Evolutionary conservation across 78 protist species (phyloP), one percentile per base, ranked within the genome.

Genomic region (Isochrysis galbana): DNA sequence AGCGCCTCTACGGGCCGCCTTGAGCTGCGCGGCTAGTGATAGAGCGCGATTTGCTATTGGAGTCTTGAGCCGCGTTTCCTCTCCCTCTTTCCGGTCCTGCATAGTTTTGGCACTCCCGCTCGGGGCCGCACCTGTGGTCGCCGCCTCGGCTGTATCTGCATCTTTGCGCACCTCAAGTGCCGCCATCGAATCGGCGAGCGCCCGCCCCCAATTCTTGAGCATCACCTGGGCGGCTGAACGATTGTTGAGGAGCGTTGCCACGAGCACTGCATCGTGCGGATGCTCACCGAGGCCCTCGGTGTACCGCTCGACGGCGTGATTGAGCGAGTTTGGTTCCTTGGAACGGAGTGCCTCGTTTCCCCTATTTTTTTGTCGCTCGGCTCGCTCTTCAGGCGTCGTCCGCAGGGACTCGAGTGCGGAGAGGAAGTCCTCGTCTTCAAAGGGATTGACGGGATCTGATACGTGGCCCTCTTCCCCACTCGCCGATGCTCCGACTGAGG

Each of bases 191-290:
- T 80, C 88, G 38, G 2, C 51, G 55, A 80, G 88, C 54, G 88
- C 54, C 17, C 36, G 34, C 25, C 88, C n/a, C n/a, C 3, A 44
- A 38, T 80, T 80, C 29, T 5, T 25, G 26, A 80, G 88, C 88
- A 19, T 11, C 29, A 14, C 1, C 61, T 80, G 88, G 39, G 55
- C 55, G 11, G 88, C 88, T 10, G 55, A 32, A 23, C 88, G 88
- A 51, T 80, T 80, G 38, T 23, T 36, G 55, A 80, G 88, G 29
- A 80, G 88, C 39, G 88, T 38, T n/a, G 88, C 88, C 61, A 14
- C 36, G 29, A 80, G 54, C 55, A 23, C 2, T 5, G 55, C 47
- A 23, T 80, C 88, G 55, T 14, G 25, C 29, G 29, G 2, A 5
- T 38, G 36, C 88, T 80, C 88, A 39, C 7, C 47, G 44, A 80